Conservation (phyloP, 306 rosid genomes). For the Castanospermum australe region DNA sequence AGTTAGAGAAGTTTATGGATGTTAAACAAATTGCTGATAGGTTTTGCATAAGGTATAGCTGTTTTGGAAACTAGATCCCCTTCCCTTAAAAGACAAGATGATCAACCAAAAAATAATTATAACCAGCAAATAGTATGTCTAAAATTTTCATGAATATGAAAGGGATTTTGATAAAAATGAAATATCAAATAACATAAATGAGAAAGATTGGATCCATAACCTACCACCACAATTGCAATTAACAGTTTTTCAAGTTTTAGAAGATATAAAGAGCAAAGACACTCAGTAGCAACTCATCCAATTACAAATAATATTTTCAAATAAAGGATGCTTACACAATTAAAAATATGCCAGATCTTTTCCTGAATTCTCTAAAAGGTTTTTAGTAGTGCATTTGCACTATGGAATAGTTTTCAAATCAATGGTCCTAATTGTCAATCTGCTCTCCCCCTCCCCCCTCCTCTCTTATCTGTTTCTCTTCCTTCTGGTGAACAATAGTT, state of each 20-base stretch:
- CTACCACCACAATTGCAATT: not conserved
- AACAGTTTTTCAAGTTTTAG: not conserved
- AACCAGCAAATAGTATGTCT: not conserved
- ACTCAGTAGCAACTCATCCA: not conserved
- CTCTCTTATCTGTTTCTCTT: not conserved
- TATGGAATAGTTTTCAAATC: not conserved
- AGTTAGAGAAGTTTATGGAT: not conserved
- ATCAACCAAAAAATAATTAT: not conserved
- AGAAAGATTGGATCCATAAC: not conserved
- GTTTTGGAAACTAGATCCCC: not conserved
- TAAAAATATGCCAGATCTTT: not conserved
- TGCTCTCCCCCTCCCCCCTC: not conserved
- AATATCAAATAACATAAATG: not conserved
- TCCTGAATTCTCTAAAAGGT: not conserved
- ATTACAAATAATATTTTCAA: not conserved
- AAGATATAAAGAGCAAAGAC: not conserved
- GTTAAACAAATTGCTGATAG: not conserved
- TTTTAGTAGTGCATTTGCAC: not conserved
- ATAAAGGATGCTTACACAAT: not conserved
- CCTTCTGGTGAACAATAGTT: not conserved
- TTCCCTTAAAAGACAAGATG: not conserved
- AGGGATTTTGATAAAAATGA: not conserved
- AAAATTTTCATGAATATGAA: not conserved
- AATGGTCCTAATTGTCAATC: not conserved
- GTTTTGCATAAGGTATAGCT: not conserved